Evolutionary conservation across 169 alveolate genomes (phyloP), one percentile per base, ranked within the genome.

Genomic region (Cryptosporidium ryanae): DNA sequence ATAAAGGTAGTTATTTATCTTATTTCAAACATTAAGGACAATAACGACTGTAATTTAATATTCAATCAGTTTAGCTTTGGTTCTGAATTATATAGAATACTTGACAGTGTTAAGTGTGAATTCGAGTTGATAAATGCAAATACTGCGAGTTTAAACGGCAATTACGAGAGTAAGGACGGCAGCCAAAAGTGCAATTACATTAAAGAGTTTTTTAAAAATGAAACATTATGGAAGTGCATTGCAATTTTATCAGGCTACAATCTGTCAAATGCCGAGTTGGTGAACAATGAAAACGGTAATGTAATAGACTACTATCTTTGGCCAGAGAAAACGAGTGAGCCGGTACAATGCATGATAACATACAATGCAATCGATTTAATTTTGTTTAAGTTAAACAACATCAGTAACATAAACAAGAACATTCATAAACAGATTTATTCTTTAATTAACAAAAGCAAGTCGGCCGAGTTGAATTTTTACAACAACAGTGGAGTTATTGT

Each of bases 291-390:
- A 7, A 38, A 49, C 1, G 59, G 65, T 27, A 61, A 65, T 6
- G 43, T 59, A 12, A 18, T 76, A 10, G 87, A 76, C 7, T 38
- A 76, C 29, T 76, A 59, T 57, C 64, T 59, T 25, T 76, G 87
- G 87, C 87, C 87, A 76, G 87, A 76, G 29, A 76, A 76, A 21
- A 61, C 59, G 6, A 44, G 48, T 32, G 87, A 76, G 17, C 87
- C 87, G 13, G 59, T 57, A 43, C 46, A 76, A 5, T 59, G 61
- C 5, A 32, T 61, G 1, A 48, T 76, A 32, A 27, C 43, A 34
- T 50, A 32, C 55, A 59, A 59, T 76, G 38, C 43, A 23, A 31
- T 38, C 1, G 65, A 61, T 13, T 21, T 44, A 18, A 23, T 76
- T 32, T 57, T 61, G 6, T 23, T n/a, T 10, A 59, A 4, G 4